Evolutionary conservation across 2,329 filamentous ascomycete species (phyloP), one percentile per base, ranked within the genome.

Genomic region (Verticillium longisporum): DNA sequence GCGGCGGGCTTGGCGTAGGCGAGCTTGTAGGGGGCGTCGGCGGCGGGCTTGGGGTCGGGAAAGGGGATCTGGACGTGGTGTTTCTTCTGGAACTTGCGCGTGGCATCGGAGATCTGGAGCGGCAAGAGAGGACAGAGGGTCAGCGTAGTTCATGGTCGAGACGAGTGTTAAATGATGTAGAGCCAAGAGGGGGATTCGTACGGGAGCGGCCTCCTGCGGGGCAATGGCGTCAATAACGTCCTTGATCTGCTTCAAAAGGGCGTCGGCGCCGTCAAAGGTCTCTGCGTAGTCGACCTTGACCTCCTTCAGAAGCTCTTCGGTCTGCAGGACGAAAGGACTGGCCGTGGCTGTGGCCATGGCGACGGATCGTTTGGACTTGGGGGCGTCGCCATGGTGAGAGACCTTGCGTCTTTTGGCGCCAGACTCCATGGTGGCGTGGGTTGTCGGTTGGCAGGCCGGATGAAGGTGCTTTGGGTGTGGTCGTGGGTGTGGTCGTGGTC

Each of bases 21-120:
- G 59, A 98, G 80, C 68, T 92, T 93, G 76, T 96, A 96, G 59
- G 90, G 89, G 36, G 87, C 86, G 72, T 94, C 88, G 68, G 86
- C 85, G 11, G 84, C 79, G 1, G 94, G 93, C 58, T 81, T 86
- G 18, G 92, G 92, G n/a, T 88, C 82, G 15, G 94, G 92, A 70
- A 92, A 97, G 0, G 95, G 95, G 56, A 97, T 83, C n/a, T 79
- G 74, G 61, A 96, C 82, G 57, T 85, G 85, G 69, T 87, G 80
- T 50, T 81, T 80, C 73, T 87, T 88, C 67, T 90, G 85, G 68
- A 91, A 83, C 63, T 83, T 84, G 70, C 87, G 79, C 0, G 79
- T 80, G 9, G 91, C 92, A 67, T 95, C 86, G 37, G 75, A 67
- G 59, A 95, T 82, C 89, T 92, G 66, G 5, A 21, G 18, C 18